Base-by-base conservation (phyloP, 208 protist genomes). In the Herpetomonas samuelpessoai region DNA sequence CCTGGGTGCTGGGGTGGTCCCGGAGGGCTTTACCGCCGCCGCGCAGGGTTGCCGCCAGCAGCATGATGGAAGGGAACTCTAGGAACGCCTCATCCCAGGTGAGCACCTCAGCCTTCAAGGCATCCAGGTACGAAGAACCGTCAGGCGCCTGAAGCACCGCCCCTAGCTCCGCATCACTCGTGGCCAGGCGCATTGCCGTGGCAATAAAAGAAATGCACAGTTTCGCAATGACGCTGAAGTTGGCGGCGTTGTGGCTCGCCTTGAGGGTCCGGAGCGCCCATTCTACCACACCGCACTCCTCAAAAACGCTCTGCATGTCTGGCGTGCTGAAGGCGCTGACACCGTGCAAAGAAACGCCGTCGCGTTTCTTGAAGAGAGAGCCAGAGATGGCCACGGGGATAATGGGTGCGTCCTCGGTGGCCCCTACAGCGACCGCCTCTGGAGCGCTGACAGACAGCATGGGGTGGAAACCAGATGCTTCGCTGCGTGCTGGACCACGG, bases 191-290 rank as follows among this genome's bases (percentile, higher is more conserved):
- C 83, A 95, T 81, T 24, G 81, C 58, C 1, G 74, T 77, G 22
- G 70, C 72, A 3, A 95, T 25, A 66, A 91, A 83, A 28, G 59
- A 65, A 12, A 90, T 31, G 64, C 79, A 89, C n/a, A 93, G 77
- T 50, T 73, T 73, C 18, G 83, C 80, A 16, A 86, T 59, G 38
- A 71, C 62, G 31, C 58, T 57, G 66, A 86, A 83, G 28, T 46
- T 65, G 1, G 71, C 39, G 24, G 50, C 50, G 28, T 31, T 61
- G 26, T 55, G 63, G 2, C 55, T 22, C 19, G 62, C 27, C 14
- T 14, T 2, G 25, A 70, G 27, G 2, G 57, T 70, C 24, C 26
- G 31, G 2, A 84, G 58, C 6, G 74, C 74, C 77, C 81, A 84
- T 41, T 57, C 39, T n/a, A 76, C 51, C 6, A 83, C 71, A 27